A percentile compares a stretch with the other conserved stretches of the same genome.
These are phyloP conservation scores for Stentor coeruleus DNA, from an alignment of 73 alveolate species.

Conservation along the genomic window DNA sequence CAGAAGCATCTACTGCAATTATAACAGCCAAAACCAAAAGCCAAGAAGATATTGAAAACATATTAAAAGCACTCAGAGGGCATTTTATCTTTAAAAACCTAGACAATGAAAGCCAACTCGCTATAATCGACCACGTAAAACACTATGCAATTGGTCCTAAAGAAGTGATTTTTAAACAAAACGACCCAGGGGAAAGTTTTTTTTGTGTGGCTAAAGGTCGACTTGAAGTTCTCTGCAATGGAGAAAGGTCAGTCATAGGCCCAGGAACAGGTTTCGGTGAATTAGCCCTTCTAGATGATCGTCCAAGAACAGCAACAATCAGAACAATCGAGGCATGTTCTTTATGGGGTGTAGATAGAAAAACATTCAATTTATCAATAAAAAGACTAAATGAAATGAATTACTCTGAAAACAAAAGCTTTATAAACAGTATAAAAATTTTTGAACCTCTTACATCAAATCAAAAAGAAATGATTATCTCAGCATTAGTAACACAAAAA, in stretches of 20 bases:
- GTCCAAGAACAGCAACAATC: slow-evolving; percentile 86
- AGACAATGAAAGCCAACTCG: not conserved
- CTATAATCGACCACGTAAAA: not conserved
- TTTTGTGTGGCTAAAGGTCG: not conserved
- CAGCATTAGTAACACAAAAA: slow-evolving; percentile 16
- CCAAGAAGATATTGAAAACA: slow-evolving; percentile 22
- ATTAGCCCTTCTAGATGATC: slow-evolving; percentile 87
- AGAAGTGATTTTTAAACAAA: slow-evolving; percentile 6
- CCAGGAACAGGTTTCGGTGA: slow-evolving; percentile 93
- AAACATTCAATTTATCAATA: slow-evolving; percentile 67
- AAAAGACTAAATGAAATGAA: slow-evolving; percentile 31
- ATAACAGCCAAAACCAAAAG: slow-evolving; percentile 2
- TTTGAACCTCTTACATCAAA: slow-evolving; percentile 19
- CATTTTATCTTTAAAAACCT: slow-evolving; percentile 24
- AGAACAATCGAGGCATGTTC: slow-evolving; percentile 68
- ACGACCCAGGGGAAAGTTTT: slow-evolving; percentile 15
- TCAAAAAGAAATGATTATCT: slow-evolving; percentile 7
- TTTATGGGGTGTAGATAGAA: slow-evolving; percentile 88
- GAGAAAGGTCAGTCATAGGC: not conserved
- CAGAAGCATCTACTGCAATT: slow-evolving; percentile 26
- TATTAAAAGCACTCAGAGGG: not conserved
- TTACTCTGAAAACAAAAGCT: slow-evolving; percentile 35
- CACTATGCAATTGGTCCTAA: slow-evolving; percentile 21
- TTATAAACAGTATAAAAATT: slow-evolving; percentile 34
- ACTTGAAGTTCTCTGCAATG: slow-evolving; percentile 24